phyloP scores from a whole-genome alignment of 1,139 yeast species.

The Scheffersomyces stambukii region DNA sequence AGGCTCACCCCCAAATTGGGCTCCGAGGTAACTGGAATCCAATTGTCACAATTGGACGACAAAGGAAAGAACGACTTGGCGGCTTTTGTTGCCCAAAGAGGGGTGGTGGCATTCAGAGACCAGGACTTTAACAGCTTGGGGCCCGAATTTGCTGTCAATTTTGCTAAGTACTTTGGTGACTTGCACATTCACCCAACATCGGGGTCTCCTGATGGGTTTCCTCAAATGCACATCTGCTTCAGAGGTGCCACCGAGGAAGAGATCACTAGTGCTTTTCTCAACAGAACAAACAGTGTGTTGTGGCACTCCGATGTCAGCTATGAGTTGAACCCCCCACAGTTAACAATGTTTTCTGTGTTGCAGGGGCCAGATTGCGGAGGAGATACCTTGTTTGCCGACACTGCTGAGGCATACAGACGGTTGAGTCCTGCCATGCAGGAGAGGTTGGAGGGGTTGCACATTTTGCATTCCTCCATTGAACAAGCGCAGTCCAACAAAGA shows the following conservation, averaged over 20 bases:
- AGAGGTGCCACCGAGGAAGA: conserved; percentile 25
- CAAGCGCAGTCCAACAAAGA: conserved; percentile 18
- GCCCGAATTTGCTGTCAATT: conserved; percentile 27
- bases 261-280: conserved; percentile 19
- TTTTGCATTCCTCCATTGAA: conserved; percentile 21
- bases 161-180: conserved; percentile 33
- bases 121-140: conserved; percentile 34
- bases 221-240: conserved; percentile 32
- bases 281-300: conserved; percentile 25
- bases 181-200: conserved; percentile 40
- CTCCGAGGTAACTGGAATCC: conserved; percentile 21
- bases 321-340: conserved; percentile 37
- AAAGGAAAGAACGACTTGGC: conserved; percentile 36
- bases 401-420: conserved; percentile 27
- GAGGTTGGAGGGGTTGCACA: conserved; percentile 23
- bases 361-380: conserved; percentile 42
- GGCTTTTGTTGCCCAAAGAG: conserved; percentile 35
- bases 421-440: conserved; percentile 24
- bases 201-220: conserved; percentile 34
- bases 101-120: conserved; percentile 36
- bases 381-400: conserved; percentile 32
- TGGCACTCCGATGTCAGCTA: conserved; percentile 43
- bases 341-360: conserved; percentile 33
- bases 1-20: conserved; percentile 25
- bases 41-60: conserved; percentile 23